Conservation (phyloP, 352 stramenopile species). For the Phytophthora macrochlamydospora region DNA sequence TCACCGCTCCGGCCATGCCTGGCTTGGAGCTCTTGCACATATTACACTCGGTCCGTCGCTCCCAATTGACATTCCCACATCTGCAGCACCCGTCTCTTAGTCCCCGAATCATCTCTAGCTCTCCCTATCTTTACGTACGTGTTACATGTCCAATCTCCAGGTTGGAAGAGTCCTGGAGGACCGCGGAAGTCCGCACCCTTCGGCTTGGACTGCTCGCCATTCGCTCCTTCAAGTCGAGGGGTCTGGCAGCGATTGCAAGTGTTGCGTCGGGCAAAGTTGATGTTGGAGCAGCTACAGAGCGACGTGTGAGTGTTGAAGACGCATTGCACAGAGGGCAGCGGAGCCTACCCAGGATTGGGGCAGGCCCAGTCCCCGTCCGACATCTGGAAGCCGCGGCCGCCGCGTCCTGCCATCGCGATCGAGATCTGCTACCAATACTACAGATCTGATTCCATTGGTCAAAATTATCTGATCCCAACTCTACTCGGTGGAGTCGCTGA, state of each 20-base stretch:
- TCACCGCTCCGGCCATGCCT: constrained; percentile 61
- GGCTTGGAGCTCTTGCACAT: constrained; percentile 88
- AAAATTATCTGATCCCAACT: constrained; percentile 23
- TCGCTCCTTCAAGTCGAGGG: constrained; percentile 47
- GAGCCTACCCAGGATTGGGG: constrained; percentile 71
- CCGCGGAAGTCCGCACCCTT: constrained; percentile 51
- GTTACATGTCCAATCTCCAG: constrained; percentile 82
- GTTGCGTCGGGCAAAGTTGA: constrained; percentile 84
- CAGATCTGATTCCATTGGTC: constrained; percentile 42
- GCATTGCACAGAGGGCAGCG: background rate
- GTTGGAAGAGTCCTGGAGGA: constrained; percentile 78
- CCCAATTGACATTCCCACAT: constrained; percentile 89
- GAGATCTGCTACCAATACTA: constrained; percentile 8
- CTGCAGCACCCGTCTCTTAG: constrained; percentile 26
- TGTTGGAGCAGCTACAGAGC: constrained; percentile 68
- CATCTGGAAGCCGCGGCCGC: constrained; percentile 54
- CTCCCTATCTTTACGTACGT: constrained; percentile 46
- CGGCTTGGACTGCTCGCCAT: constrained; percentile 30
- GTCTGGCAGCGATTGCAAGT: constrained; percentile 87
- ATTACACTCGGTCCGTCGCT: constrained; percentile 85
- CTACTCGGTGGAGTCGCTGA: background rate
- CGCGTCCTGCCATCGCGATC: constrained; percentile 40
- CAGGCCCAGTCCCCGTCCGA: constrained; percentile 81
- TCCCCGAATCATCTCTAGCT: background rate
- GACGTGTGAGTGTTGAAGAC: constrained; percentile 4